Percentiles rank a stretch among this genome's conserved stretches.
These are phyloP conservation scores for Flaveria bidentis DNA, from an alignment of 129 eudicot genomes.

Conservation along the genomic window DNA sequence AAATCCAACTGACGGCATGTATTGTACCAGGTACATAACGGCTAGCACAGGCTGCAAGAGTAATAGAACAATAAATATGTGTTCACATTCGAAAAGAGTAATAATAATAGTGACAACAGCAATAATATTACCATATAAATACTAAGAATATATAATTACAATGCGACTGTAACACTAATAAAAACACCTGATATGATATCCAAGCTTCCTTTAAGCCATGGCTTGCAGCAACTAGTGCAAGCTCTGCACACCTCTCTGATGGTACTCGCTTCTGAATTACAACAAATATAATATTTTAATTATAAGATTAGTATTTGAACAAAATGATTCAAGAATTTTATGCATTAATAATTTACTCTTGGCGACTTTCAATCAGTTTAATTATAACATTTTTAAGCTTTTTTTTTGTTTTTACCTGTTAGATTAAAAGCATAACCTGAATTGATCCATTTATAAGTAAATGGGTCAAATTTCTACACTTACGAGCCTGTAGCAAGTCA, in stretches of 20 bases:
- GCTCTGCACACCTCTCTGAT: conserved; percentile 93
- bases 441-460: background rate
- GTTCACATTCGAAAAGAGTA: background rate
- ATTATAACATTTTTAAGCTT: background rate
- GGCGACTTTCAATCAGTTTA: background rate
- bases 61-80: conserved; percentile 17
- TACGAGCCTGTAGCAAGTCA: background rate
- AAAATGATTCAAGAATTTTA: background rate
- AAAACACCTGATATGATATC: conserved; percentile 91
- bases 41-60: conserved; percentile 91
- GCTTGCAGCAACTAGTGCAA: conserved; percentile 84
- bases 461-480: background rate
- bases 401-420: background rate
- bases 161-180: background rate
- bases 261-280: conserved; percentile 75
- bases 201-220: conserved; percentile 95
- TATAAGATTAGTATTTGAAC: background rate
- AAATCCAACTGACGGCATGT: conserved; percentile 81
- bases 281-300: background rate
- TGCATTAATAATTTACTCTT: conserved; percentile 4
- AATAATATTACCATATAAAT: background rate
- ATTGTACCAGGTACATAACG: conserved; percentile 93
- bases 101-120: background rate
- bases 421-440: background rate
- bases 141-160: background rate